Evolutionary conservation across 2,329 filamentous ascomycete species (phyloP), one percentile per base, ranked within the genome.

Genomic region (Diaporthe vexans): DNA sequence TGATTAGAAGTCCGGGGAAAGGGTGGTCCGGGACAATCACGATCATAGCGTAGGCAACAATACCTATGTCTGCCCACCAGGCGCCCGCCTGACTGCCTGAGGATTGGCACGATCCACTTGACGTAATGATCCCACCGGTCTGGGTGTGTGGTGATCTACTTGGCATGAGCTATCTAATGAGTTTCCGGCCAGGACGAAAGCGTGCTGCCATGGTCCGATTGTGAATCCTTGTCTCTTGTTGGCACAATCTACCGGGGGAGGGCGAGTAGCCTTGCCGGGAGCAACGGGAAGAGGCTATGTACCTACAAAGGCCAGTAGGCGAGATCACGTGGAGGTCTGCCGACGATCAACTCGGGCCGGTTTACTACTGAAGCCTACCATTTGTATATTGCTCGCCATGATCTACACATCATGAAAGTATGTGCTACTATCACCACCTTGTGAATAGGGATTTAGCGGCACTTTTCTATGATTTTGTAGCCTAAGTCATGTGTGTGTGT

Each of bases 81-180:
- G 11, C 37, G 11, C 37, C 37, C 11, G 37, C 11, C 11, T 40
- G 37, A 11, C 37, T 40, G 4, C 37, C 5, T 46, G 43, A 21
- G 1, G 43, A 40, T 26, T 61, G 15, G 58, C 37, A 40, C 37
- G 24, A 29, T 52, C 61, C 61, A 37, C 61, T 19, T 52, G 46
- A 37, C 61, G 46, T 29, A 67, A 67, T 8, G 13, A 67, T 24
- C 19, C 29, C 61, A 29, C 46, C 19, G 46, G 61, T 33, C 29
- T n/a, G 26, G 46, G 43, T 37, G 29, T 46, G 19, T 37, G 29
- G 46, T 51, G 46, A 37, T 5, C 43, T 67, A 43, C 46, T 37
- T 52, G 61, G 51, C 43, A 46, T 13, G 11, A 67, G 19, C 37
- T 9, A 33, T 52, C 43, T 52, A 67, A 52, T 52, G 37, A 67